Evolutionary conservation across 2,329 filamentous ascomycete genomes (phyloP).

Genomic region (Bipolaris sorokiniana): DNA sequence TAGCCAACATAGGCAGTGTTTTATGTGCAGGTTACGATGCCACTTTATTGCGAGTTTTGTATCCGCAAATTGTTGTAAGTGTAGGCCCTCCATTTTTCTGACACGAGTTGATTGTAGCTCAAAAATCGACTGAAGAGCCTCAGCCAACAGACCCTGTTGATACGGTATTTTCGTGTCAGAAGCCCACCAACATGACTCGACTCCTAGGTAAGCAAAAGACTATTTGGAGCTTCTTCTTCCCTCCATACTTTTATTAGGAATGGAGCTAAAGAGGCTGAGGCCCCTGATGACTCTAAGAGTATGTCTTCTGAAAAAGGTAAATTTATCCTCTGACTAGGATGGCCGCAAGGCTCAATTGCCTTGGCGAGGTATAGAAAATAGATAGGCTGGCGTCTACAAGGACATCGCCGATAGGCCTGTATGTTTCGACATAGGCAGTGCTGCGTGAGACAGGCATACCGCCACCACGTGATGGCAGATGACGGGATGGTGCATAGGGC

Average conservation of each 20-base stretch:
- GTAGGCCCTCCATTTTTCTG: not conserved
- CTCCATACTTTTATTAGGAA: conserved; percentile 9
- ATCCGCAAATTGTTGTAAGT: not conserved
- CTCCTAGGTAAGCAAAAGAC: conserved; percentile 3
- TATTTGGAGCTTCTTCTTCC: conserved; percentile 14
- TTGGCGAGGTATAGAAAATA: not conserved
- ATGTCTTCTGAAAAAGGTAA: conserved; percentile 31
- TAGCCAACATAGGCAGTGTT: not conserved
- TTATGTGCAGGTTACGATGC: conserved; percentile 1
- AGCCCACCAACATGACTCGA: not conserved
- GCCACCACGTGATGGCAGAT: conserved; percentile 36
- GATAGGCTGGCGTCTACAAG: conserved; percentile 10
- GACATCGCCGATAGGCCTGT: conserved; percentile 4
- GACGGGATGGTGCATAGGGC: conserved; percentile 44
- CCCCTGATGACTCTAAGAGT: conserved; percentile 19
- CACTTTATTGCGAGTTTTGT: conserved; percentile 6
- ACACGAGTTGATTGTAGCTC: not conserved
- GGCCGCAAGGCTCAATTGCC: not conserved
- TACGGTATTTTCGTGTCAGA: not conserved
- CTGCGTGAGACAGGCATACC: conserved; percentile 37
- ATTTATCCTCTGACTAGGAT: conserved; percentile 6
- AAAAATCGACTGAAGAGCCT: not conserved
- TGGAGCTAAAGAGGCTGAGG: conserved; percentile 20
- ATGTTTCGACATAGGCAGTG: conserved; percentile 5
- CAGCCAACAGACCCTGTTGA: not conserved